Conservation (phyloP, 2,329 filamentous ascomycete genomes). For the Rutstroemia sp. region DNA sequence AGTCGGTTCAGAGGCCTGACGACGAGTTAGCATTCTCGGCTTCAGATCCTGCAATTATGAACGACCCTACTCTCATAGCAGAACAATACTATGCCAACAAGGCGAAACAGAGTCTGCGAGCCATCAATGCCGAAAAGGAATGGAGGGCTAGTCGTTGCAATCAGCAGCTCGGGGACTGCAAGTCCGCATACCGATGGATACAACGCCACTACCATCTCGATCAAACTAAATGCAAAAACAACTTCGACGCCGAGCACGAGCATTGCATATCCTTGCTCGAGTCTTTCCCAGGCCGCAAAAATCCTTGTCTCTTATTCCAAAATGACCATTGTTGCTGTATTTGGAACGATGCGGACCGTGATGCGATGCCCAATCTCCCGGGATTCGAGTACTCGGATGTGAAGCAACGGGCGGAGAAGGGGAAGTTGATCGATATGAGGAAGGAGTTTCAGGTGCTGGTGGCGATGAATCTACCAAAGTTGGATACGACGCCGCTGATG, state of each 20-base stretch:
- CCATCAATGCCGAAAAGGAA: background rate
- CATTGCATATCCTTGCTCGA: background rate
- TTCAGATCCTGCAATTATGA: background rate
- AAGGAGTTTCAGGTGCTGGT: too few relatives aligned
- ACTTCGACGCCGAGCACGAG: background rate
- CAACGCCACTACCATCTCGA: background rate
- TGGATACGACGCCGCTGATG: too few relatives aligned
- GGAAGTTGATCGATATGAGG: too few relatives aligned
- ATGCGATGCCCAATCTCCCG: background rate
- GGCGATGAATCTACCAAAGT: too few relatives aligned
- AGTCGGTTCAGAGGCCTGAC: background rate
- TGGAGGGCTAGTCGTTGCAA: background rate
- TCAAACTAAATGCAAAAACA: background rate
- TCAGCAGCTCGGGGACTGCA: background rate
- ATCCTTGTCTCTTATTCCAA: background rate
- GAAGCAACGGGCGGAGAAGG: background rate
- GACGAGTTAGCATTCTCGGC: background rate
- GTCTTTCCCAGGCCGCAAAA: background rate
- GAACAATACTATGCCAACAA: background rate
- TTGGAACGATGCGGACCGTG: background rate
- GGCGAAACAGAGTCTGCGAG: background rate
- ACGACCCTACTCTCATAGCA: background rate
- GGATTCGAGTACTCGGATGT: background rate
- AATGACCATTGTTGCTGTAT: background rate
- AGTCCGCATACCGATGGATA: background rate